Evolutionary conservation across 768 basidiomycete species (phyloP).

Genomic region (Mycena polygramma): DNA sequence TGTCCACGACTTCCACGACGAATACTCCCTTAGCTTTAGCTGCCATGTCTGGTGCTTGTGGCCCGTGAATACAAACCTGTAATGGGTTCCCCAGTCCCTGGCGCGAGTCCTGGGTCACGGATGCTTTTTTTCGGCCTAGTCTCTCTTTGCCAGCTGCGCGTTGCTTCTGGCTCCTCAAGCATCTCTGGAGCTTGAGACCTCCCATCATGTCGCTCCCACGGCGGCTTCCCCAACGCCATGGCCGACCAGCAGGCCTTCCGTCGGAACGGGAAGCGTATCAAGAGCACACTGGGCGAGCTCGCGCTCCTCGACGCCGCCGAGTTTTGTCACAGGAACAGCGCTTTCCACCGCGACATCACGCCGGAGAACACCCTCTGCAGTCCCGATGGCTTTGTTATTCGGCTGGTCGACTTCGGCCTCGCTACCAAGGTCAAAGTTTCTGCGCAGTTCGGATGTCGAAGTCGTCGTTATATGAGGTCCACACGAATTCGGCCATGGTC

Average conservation of each 20-base stretch:
- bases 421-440: neutral
- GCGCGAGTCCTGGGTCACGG: no score
- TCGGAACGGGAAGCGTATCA: conserved; percentile 41
- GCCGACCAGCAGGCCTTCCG: conserved; percentile 39
- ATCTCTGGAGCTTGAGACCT: neutral
- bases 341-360: conserved; percentile 71
- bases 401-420: no score
- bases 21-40: no score
- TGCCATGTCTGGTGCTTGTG: no score
- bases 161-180: no score
- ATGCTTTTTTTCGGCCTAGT: no score
- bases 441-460: conserved; percentile 41
- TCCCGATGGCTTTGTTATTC: no score
- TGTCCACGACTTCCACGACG: no score
- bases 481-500: conserved; percentile 87
- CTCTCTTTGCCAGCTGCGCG: no score
- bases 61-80: no score
- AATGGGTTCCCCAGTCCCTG: no score
- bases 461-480: conserved; percentile 52
- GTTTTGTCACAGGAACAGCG: conserved; percentile 58
- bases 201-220: conserved; percentile 48
- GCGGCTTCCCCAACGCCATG: conserved; percentile 65
- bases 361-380: conserved; percentile 60
- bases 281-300: conserved; percentile 63
- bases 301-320: conserved; percentile 49